Conservation (phyloP, 1,139 yeast species). For the Scheffersomyces quercinus region DNA sequence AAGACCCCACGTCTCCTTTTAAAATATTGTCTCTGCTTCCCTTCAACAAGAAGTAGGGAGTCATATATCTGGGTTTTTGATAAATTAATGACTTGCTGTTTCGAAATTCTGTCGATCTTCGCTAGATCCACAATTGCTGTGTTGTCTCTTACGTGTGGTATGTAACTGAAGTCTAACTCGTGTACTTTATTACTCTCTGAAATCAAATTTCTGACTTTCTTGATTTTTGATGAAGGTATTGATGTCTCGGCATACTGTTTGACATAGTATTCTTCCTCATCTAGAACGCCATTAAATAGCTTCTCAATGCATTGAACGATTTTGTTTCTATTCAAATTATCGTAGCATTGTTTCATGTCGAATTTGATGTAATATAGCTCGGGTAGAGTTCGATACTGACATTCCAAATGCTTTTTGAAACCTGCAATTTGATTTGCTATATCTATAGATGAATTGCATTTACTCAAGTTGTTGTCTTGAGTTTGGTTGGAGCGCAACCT, state of each 20-base stretch:
- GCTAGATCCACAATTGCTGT: too few species aligned
- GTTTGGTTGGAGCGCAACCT: constrained; percentile 3
- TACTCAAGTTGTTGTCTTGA: constrained; percentile 12
- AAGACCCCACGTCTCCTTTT: constrained; percentile 69
- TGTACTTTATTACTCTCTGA: too few species aligned
- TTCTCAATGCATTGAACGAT: constrained; percentile 35
- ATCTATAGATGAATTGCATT: constrained; percentile 29
- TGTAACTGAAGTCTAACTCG: too few species aligned
- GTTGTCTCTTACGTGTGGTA: too few species aligned
- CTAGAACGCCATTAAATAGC: constrained; percentile 23
- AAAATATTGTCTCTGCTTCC: constrained; percentile 13
- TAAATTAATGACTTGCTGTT: constrained; percentile 22
- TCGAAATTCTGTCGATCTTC: constrained; percentile 4
- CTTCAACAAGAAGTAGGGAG: constrained; percentile 17
- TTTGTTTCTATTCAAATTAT: constrained; percentile 59
- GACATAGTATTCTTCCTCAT: constrained; percentile 22
- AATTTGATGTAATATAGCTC: constrained; percentile 60
- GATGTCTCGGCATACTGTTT: constrained; percentile 18
- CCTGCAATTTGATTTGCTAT: constrained; percentile 24
- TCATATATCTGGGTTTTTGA: constrained; percentile 27
- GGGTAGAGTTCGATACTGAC: constrained; percentile 27
- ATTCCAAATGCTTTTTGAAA: constrained; percentile 18
- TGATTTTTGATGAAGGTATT: background rate
- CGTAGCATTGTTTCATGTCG: constrained; percentile 81
- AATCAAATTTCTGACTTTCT: too few species aligned